Conservation (phyloP, 2,329 filamentous ascomycete genomes). For the Cadophora gregata region DNA sequence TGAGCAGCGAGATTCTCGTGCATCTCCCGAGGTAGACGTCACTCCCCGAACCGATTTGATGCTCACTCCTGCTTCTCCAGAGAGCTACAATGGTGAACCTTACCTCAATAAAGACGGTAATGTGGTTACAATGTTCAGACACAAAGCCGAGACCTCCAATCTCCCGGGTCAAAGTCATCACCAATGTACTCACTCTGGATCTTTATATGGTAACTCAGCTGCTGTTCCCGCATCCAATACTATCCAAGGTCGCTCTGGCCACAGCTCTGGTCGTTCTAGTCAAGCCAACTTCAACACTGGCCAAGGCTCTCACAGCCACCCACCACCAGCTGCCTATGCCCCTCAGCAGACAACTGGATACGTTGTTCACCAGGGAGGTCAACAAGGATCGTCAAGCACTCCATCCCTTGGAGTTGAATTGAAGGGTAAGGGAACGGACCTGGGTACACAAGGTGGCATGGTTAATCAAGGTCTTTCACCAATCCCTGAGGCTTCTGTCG, state of each 20-base stretch:
- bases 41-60: slow-evolving; percentile 16
- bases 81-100: slow-evolving; percentile 9
- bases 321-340: background rate
- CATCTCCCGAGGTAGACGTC: background rate
- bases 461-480: slow-evolving; percentile 6
- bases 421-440: slow-evolving; percentile 3
- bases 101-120: slow-evolving; percentile 4
- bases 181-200: background rate
- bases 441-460: background rate
- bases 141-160: slow-evolving; percentile 10
- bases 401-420: slow-evolving; percentile 3
- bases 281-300: background rate
- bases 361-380: background rate
- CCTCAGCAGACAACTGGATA: background rate
- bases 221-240: background rate
- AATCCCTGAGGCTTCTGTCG: slow-evolving; percentile 4
- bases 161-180: slow-evolving; percentile 8
- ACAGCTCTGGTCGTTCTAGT: background rate
- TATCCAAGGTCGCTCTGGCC: background rate
- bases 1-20: slow-evolving; percentile 7
- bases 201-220: background rate
- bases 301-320: slow-evolving; percentile 9
- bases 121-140: slow-evolving; percentile 9
- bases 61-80: slow-evolving; percentile 7
- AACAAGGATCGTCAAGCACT: background rate